Percentiles rank a stretch among this genome's conserved stretches.
phyloP scores from a whole-genome alignment of 306 rosid species.

The Vigna reflexopilosa region DNA sequence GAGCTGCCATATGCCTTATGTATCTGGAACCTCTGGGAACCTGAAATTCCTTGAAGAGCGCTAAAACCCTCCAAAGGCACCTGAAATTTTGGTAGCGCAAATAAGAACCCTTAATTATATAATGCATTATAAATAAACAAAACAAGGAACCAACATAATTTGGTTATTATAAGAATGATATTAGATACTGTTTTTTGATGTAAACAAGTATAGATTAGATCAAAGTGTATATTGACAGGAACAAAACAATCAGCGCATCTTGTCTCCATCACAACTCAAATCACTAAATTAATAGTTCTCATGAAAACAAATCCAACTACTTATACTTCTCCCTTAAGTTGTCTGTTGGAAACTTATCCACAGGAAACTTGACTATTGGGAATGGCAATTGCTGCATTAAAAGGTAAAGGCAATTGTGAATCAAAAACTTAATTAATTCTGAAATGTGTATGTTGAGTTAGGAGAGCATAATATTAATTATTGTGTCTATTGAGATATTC shows the following conservation, averaged over 20 bases:
- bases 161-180: neutral
- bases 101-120: constrained; percentile 29
- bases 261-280: constrained; percentile 11
- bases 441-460: neutral
- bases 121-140: constrained; percentile 33
- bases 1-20: constrained; percentile 98
- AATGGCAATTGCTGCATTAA: neutral
- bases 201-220: constrained; percentile 2
- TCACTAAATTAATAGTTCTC: neutral
- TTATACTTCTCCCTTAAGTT: neutral
- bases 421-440: neutral
- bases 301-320: constrained; percentile 15
- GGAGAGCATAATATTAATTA: too few species aligned
- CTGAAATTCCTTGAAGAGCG: constrained; percentile 98
- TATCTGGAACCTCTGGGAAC: constrained; percentile 97
- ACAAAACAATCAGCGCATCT: constrained; percentile 14
- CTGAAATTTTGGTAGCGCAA: constrained; percentile 56
- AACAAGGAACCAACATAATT: constrained; percentile 4
- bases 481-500: too few species aligned
- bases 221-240: neutral
- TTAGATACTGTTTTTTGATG: neutral
- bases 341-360: neutral
- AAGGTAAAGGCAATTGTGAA: neutral
- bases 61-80: constrained; percentile 99
- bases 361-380: neutral